Evolutionary conservation across 2,329 filamentous ascomycete genomes (phyloP), one percentile per base, ranked within the genome.

Genomic region (Knufia fluminis): DNA sequence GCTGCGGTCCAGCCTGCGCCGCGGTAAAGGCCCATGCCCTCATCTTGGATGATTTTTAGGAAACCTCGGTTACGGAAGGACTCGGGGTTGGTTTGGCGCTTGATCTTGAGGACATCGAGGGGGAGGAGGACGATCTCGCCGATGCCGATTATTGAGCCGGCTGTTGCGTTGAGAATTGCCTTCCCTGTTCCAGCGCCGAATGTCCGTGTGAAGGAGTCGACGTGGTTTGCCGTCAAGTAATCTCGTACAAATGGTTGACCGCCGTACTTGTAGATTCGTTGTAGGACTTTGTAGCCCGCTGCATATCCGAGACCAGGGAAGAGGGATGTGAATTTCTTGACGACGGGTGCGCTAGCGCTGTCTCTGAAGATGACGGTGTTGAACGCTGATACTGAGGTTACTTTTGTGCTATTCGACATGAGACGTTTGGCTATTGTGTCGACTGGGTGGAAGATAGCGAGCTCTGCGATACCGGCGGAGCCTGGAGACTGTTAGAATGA

Each of bases 171-270:
- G 85, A 98, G 85, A 62, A 98, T 89, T 12, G 92, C 91, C 77
- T 98, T 97, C 68, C 92, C 92, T 32, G 88, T 96, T 70, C 94
- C 94, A 74, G 90, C 90, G 65, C 92, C 92, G 63, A 98, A 98
- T 9, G 88, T 80, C 59, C 76, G 73, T 69, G 97, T 91, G 66
- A 98, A 98, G 59, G 83, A 76, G 60, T 79, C 76, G 59, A 86
- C 85, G 65, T 94, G 83, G 75, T 97, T 78, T 64, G 77, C 71
- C 46, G 79, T 78, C 46, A 98, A 79, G 70, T 85, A 96, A 71
- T 98, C 92, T 48, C 91, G 84, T 33, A 87, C 90, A 61, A 96
- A 86, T 39, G 92, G 92, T 74, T 98, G 92, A 45, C 92, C 92
- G 59, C 92, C 92, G 65, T 96, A 98, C 74, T 98, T 98, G 79